These are phyloP conservation scores for Boletus pseudopeckii DNA, from an alignment of 768 basidiomycete species.

Conservation along the genomic window DNA sequence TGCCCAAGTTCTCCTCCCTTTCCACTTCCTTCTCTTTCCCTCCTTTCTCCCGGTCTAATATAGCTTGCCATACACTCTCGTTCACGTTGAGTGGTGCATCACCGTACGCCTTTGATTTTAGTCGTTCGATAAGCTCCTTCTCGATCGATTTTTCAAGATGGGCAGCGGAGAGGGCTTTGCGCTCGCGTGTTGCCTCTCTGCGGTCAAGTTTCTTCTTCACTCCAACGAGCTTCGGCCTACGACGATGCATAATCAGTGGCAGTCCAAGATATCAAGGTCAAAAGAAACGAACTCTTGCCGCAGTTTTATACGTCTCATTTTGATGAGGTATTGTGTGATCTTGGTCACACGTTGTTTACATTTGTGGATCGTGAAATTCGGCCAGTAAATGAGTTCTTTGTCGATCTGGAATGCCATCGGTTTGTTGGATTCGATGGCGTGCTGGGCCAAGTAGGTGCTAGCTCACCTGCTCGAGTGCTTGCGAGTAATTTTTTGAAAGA, in stretches of 20 bases:
- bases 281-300: constrained; percentile 68
- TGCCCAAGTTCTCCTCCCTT: constrained; percentile 37
- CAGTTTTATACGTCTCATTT: constrained; percentile 89
- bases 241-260: background rate
- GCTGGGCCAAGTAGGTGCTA: background rate
- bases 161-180: constrained; percentile 94
- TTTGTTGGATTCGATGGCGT: background rate
- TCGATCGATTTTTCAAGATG: constrained; percentile 94
- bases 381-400: constrained; percentile 95
- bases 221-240: constrained; percentile 87
- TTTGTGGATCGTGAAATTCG: constrained; percentile 95
- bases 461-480: constrained; percentile 88
- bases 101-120: constrained; percentile 96
- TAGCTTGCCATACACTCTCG: constrained; percentile 91
- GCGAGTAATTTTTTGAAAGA: constrained; percentile 90
- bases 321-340: constrained; percentile 98
- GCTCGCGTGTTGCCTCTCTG: constrained; percentile 87
- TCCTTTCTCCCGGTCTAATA: constrained; percentile 77
- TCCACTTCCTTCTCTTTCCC: constrained; percentile 43
- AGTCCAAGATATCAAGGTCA: background rate
- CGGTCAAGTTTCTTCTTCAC: constrained; percentile 97
- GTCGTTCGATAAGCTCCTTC: constrained; percentile 91
- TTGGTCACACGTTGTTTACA: constrained; percentile 99
- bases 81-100: constrained; percentile 98
- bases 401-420: constrained; percentile 65